Percentiles rank a stretch among this genome's conserved stretches.
phyloP scores from a whole-genome alignment of 164 flowering plant species.

The Vitis cinerea region DNA sequence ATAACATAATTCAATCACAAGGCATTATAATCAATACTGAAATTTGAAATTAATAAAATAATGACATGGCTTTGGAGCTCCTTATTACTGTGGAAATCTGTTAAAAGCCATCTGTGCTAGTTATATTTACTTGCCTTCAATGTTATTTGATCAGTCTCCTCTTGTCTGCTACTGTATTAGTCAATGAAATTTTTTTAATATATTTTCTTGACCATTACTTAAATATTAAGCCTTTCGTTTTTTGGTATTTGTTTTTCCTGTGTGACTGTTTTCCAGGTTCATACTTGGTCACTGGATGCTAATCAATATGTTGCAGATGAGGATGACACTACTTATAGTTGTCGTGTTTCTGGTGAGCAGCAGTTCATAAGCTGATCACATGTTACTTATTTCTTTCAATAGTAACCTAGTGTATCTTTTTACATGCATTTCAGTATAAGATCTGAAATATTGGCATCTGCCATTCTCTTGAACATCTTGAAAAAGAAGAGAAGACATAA shows the following conservation, averaged over 20 bases:
- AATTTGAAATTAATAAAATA: background rate
- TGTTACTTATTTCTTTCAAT: background rate
- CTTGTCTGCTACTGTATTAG: background rate
- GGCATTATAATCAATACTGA: background rate
- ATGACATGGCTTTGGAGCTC: background rate
- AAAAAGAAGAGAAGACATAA: too few relatives aligned
- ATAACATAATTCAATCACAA: background rate
- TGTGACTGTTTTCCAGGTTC: slow-evolving; percentile 40
- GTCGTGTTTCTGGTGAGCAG: slow-evolving; percentile 88
- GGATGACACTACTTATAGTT: slow-evolving; percentile 80
- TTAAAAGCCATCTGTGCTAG: too few relatives aligned
- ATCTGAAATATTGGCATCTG: too few relatives aligned
- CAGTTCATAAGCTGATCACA: background rate
- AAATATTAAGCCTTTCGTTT: background rate
- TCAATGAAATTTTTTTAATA: background rate
- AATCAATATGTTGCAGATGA: slow-evolving; percentile 95
- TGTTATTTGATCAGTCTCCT: background rate
- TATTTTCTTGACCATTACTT: background rate
- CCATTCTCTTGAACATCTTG: too few relatives aligned
- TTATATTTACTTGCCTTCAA: too few relatives aligned
- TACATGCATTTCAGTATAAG: too few relatives aligned
- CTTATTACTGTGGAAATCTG: too few relatives aligned
- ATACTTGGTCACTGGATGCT: slow-evolving; percentile 83
- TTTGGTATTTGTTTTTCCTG: background rate
- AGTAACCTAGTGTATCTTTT: too few relatives aligned